phyloP scores from a whole-genome alignment of 2,329 filamentous ascomycete genomes.

The Aquanectria penicillioides region DNA sequence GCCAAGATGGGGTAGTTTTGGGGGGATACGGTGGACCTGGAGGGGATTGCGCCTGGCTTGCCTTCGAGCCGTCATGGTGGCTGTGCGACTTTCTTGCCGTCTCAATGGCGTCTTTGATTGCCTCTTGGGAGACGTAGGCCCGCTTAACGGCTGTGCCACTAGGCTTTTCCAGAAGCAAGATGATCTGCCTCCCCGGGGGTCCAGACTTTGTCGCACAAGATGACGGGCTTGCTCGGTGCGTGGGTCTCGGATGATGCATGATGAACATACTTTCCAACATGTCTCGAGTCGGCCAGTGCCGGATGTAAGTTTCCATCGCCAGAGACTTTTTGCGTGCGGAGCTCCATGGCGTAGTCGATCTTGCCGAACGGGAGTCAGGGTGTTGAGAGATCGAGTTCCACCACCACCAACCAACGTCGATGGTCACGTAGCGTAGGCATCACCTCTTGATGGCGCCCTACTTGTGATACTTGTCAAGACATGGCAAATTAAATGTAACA shows the following conservation, averaged over 20 bases:
- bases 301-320: slow-evolving; percentile 56
- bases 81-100: not conserved
- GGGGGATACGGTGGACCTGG: not conserved
- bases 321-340: slow-evolving; percentile 48
- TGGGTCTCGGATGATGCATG: slow-evolving; percentile 59
- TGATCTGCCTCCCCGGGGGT: slow-evolving; percentile 59
- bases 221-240: slow-evolving; percentile 62
- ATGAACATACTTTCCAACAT: slow-evolving; percentile 63
- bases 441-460: too few species aligned
- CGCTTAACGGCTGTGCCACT: slow-evolving; percentile 56
- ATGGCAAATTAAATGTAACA: too few species aligned
- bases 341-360: slow-evolving; percentile 38
- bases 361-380: slow-evolving; percentile 41
- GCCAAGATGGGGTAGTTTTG: not conserved
- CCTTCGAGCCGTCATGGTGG: not conserved
- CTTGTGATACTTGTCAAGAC: too few species aligned
- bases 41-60: not conserved
- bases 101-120: not conserved
- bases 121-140: not conserved
- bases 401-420: slow-evolving; percentile 68
- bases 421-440: slow-evolving; percentile 65
- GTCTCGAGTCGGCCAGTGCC: slow-evolving; percentile 58
- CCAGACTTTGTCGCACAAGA: slow-evolving; percentile 56
- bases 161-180: slow-evolving; percentile 55
- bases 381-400: slow-evolving; percentile 54